Evolutionary conservation across 164 flowering plant species (phyloP).

Genomic region (Macadamia integrifolia): DNA sequence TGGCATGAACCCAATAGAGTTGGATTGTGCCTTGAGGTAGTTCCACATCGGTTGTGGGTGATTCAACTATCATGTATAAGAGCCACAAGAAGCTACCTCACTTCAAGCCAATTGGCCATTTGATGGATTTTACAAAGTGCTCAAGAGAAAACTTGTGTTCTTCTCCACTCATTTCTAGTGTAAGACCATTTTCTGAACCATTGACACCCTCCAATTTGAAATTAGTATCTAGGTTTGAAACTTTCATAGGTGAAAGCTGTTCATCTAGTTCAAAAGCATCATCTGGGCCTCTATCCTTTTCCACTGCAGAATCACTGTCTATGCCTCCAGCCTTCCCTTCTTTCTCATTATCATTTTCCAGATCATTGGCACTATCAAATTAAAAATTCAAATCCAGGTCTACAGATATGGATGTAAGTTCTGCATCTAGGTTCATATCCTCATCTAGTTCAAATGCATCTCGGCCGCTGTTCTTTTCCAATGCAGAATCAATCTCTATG

Average conservation of each 20-base stretch:
- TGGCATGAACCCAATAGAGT: too few species aligned
- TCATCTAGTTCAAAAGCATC: slow-evolving; percentile 15
- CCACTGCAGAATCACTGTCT: slow-evolving; percentile 19
- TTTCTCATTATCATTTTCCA: slow-evolving; percentile 12
- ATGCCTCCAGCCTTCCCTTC: slow-evolving; percentile 5
- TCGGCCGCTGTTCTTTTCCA: slow-evolving; percentile 8
- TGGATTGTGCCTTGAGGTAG: too few species aligned
- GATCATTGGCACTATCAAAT: slow-evolving; percentile 10
- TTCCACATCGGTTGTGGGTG: too few species aligned
- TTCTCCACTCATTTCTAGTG: slow-evolving; percentile 12
- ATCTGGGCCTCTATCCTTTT: slow-evolving; percentile 11
- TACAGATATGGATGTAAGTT: slow-evolving; percentile 5
- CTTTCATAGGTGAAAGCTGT: slow-evolving; percentile 10
- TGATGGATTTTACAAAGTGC: slow-evolving; percentile 15
- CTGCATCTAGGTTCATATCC: slow-evolving; percentile 19
- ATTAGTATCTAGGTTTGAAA: slow-evolving; percentile 10
- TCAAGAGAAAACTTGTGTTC: slow-evolving; percentile 15
- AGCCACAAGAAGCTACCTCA: too few species aligned
- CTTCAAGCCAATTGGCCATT: slow-evolving; percentile 31
- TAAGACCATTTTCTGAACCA: slow-evolving; percentile 15
- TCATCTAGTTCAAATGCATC: slow-evolving; percentile 19
- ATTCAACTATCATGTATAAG: too few species aligned
- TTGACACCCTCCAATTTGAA: slow-evolving; percentile 9
- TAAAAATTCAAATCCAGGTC: slow-evolving; percentile 9
- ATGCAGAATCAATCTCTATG: slow-evolving; percentile 18